Evolutionary conservation across 1,284 basidiomycete genomes (phyloP).

Genomic region (Pyrrhoderma lamaoense): DNA sequence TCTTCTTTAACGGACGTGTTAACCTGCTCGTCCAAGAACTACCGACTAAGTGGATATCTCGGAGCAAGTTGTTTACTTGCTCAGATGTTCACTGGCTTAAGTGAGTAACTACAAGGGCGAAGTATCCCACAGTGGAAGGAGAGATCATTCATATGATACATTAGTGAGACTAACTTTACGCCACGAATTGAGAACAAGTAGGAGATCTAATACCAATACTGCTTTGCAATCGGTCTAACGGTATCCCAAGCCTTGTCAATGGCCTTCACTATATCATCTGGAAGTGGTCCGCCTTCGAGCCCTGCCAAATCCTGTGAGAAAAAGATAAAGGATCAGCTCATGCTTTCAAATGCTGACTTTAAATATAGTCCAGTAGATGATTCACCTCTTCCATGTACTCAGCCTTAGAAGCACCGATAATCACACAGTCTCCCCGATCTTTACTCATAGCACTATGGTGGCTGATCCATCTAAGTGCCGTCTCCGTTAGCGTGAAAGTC

Average conservation of each 20-base stretch:
- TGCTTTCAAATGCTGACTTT: neutral
- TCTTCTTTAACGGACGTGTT: no score
- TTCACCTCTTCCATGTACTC: constrained; percentile 23
- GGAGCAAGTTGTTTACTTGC: no score
- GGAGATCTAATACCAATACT: constrained; percentile 19
- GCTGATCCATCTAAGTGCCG: constrained; percentile 25
- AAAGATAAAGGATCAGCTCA: neutral
- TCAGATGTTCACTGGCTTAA: no score
- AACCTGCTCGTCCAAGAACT: no score
- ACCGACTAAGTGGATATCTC: no score
- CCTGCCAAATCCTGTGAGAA: constrained; percentile 22
- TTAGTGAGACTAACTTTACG: no score
- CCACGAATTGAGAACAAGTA: no score
- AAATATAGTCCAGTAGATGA: neutral
- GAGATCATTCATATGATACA: no score
- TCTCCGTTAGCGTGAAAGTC: constrained; percentile 3
- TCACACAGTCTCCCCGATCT: constrained; percentile 24
- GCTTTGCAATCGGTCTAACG: constrained; percentile 17
- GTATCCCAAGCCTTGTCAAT: constrained; percentile 24
- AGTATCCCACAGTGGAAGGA: no score
- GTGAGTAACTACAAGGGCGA: no score
- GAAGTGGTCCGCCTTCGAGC: constrained; percentile 26
- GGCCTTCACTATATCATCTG: constrained; percentile 19
- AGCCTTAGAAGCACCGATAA: constrained; percentile 25
- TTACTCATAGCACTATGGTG: constrained; percentile 25